Evolutionary conservation across 805 yeast genomes (phyloP).

Genomic region (Maudiozyma pseudohumilis): DNA sequence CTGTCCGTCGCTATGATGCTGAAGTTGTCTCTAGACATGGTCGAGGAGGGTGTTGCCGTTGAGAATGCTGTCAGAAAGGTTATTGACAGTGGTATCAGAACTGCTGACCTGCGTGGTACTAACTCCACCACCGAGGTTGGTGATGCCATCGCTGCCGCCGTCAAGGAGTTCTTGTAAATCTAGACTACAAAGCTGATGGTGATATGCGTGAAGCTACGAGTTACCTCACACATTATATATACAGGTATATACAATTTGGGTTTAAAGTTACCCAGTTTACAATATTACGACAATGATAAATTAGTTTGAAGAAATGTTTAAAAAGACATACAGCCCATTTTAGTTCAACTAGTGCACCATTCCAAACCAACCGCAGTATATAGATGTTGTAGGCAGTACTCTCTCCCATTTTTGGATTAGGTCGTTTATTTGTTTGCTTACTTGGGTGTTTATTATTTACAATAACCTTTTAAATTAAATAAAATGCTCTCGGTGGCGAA

Average conservation of each 20-base stretch:
- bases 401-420: too few relatives aligned
- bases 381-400: too few relatives aligned
- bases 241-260: too few relatives aligned
- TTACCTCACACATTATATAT: too few relatives aligned
- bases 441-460: too few relatives aligned
- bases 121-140: slow-evolving; percentile 84
- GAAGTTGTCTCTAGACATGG: slow-evolving; percentile 74
- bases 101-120: slow-evolving; percentile 83
- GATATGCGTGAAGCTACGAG: too few relatives aligned
- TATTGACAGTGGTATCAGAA: slow-evolving; percentile 74
- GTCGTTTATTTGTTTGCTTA: not conserved
- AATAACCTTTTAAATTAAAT: too few relatives aligned
- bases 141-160: slow-evolving; percentile 77
- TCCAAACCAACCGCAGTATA: too few relatives aligned
- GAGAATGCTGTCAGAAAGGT: slow-evolving; percentile 82
- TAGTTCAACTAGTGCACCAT: too few relatives aligned
- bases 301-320: too few relatives aligned
- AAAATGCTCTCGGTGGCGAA: too few relatives aligned
- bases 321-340: too few relatives aligned
- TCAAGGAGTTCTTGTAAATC: slow-evolving; percentile 41
- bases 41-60: slow-evolving; percentile 76
- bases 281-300: not conserved
- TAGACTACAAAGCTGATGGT: not conserved
- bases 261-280: not conserved
- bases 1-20: slow-evolving; percentile 97